Percentiles rank a stretch among this genome's conserved stretches.
Evolutionary conservation across 2,329 filamentous ascomycete genomes (phyloP).

Genomic region (Geoglossum cookeanum): DNA sequence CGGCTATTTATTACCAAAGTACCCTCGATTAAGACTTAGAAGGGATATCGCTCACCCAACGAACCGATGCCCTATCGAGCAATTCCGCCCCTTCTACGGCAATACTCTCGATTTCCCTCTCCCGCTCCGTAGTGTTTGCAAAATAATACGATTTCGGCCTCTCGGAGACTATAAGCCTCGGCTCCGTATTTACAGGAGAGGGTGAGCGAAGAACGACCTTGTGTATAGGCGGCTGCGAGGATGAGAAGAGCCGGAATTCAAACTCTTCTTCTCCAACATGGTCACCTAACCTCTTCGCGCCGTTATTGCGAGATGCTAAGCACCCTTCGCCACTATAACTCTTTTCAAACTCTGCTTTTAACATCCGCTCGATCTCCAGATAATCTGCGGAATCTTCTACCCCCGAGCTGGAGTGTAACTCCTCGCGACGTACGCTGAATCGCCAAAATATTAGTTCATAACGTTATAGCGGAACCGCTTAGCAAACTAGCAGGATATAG

Average conservation of each 20-base stretch:
- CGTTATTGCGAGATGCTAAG: constrained; percentile 6
- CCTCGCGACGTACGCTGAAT: constrained; percentile 33
- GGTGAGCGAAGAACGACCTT: constrained; percentile 32
- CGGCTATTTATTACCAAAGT: background rate
- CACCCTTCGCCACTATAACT: constrained; percentile 4
- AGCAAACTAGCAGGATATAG: background rate
- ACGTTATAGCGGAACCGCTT: background rate
- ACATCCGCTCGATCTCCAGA: constrained; percentile 22
- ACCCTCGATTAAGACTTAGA: background rate
- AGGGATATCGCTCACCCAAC: constrained; percentile 13
- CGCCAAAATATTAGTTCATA: constrained; percentile 3
- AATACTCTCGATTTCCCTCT: constrained; percentile 23
- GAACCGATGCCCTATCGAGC: constrained; percentile 22
- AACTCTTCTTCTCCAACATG: constrained; percentile 22
- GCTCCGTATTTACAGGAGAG: constrained; percentile 18
- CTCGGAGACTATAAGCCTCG: constrained; percentile 19
- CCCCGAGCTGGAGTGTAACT: constrained; percentile 23
- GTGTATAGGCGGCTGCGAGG: constrained; percentile 21
- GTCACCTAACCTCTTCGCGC: constrained; percentile 3
- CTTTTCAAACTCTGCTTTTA: constrained; percentile 27
- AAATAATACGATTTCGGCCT: constrained; percentile 32
- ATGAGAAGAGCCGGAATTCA: constrained; percentile 36
- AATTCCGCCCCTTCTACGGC: constrained; percentile 36
- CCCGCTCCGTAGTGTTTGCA: constrained; percentile 20
- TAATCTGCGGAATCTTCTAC: constrained; percentile 15